Conservation (phyloP, 306 rosid species). For the Vigna trinervia region DNA sequence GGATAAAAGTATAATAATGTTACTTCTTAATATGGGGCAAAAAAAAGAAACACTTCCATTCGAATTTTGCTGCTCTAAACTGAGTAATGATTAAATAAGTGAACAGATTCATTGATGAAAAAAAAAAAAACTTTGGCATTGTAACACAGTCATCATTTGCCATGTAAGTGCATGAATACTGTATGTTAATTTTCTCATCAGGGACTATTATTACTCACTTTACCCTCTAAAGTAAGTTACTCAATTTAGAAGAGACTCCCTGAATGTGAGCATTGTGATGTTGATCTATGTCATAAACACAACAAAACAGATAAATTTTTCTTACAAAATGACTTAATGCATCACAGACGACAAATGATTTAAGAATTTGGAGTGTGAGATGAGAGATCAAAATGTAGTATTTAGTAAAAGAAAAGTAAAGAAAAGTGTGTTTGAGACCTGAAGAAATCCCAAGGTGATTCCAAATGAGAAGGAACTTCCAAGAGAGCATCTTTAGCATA, state of each 20-base stretch:
- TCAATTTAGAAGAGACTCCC: neutral
- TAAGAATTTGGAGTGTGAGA: too few relatives aligned
- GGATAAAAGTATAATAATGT: neutral
- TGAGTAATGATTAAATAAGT: neutral
- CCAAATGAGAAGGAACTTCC: conserved; percentile 61
- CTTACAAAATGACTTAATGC: neutral
- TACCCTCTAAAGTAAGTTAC: neutral
- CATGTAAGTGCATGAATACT: neutral
- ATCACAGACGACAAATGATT: too few relatives aligned
- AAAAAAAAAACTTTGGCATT: neutral
- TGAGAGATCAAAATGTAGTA: too few relatives aligned
- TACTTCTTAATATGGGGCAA: neutral
- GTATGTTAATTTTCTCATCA: neutral
- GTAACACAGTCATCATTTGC: neutral
- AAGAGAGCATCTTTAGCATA: conserved; percentile 85
- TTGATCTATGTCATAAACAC: conserved; percentile 1
- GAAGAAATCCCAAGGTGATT: conserved; percentile 92
- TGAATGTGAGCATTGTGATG: neutral
- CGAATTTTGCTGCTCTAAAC: neutral
- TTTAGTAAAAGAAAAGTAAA: neutral
- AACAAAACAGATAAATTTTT: neutral
- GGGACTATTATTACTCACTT: neutral
- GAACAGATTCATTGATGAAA: neutral
- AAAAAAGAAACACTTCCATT: neutral
- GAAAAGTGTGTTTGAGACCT: conserved; percentile 49